These are phyloP conservation scores for Scalesia atractyloides DNA, from an alignment of 129 eudicot genomes.

Conservation along the genomic window DNA sequence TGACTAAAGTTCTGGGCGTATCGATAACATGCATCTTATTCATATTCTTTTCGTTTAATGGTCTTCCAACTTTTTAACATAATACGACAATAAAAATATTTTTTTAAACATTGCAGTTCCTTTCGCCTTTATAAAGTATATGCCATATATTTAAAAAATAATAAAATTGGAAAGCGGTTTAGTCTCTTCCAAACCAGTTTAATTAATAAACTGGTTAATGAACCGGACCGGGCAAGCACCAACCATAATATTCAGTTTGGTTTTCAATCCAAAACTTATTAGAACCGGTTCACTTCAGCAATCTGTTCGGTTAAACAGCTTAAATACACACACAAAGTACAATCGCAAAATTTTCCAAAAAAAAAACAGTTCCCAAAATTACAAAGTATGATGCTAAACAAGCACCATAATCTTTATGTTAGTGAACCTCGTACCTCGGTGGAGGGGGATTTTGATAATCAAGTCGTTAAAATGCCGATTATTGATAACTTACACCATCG, in stretches of 20 bases:
- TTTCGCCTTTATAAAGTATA: background rate
- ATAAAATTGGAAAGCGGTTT: background rate
- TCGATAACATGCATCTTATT: too few species aligned
- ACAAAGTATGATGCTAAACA: background rate
- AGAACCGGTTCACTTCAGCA: background rate
- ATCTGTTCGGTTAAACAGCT: background rate
- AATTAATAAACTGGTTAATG: too few species aligned
- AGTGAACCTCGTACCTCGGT: constrained; percentile 4
- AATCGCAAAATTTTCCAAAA: constrained; percentile 8
- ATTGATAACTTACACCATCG: constrained; percentile 73
- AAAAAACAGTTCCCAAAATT: background rate
- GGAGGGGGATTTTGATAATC: constrained; percentile 20
- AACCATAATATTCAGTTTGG: too few species aligned
- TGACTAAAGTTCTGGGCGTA: too few species aligned
- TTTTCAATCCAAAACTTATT: background rate
- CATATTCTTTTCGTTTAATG: background rate
- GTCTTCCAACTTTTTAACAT: background rate
- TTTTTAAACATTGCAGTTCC: background rate
- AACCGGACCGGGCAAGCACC: too few species aligned
- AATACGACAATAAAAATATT: background rate
- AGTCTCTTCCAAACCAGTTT: too few species aligned
- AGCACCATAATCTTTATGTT: background rate
- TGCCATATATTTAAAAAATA: background rate
- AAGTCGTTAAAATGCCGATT: constrained; percentile 13
- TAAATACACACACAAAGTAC: background rate